Evolutionary conservation across 2,329 filamentous ascomycete species (phyloP).

Genomic region (Samsoniella hepiali): DNA sequence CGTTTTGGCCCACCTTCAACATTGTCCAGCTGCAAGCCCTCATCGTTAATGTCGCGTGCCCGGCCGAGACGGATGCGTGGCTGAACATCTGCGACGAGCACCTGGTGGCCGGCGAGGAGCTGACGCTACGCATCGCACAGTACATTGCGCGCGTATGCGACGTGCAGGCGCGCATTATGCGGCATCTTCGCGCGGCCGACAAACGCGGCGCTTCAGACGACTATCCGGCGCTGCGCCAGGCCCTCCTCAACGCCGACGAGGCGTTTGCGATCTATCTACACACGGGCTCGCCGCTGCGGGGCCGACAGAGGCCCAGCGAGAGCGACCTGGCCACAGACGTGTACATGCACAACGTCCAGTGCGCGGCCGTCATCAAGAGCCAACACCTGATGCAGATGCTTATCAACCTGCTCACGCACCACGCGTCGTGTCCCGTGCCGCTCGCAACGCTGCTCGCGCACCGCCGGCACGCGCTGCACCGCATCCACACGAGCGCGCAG

Average conservation of each 20-base stretch:
- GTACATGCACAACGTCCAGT: slow-evolving; percentile 35
- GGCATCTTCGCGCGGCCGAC: slow-evolving; percentile 29
- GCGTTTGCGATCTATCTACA: slow-evolving; percentile 11
- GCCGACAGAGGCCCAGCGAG: background rate
- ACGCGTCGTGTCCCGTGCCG: slow-evolving; percentile 24
- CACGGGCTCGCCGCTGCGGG: slow-evolving; percentile 17
- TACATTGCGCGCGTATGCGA: slow-evolving; percentile 30
- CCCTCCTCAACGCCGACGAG: slow-evolving; percentile 23
- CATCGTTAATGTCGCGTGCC: slow-evolving; percentile 31
- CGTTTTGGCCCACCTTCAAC: slow-evolving; percentile 39
- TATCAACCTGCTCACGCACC: slow-evolving; percentile 36
- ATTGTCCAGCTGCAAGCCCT: slow-evolving; percentile 39
- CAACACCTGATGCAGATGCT: slow-evolving; percentile 33
- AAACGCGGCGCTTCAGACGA: slow-evolving; percentile 28
- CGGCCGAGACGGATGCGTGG: slow-evolving; percentile 37
- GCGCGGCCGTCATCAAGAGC: slow-evolving; percentile 34
- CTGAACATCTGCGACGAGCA: slow-evolving; percentile 29
- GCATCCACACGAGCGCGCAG: slow-evolving; percentile 31
- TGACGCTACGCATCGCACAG: slow-evolving; percentile 28
- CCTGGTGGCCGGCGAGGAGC: slow-evolving; percentile 26
- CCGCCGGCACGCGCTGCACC: slow-evolving; percentile 28
- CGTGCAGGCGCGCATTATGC: slow-evolving; percentile 28
- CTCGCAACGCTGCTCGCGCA: slow-evolving; percentile 27
- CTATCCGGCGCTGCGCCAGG: slow-evolving; percentile 26
- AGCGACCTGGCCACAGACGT: slow-evolving; percentile 23